Percentiles rank a stretch among this genome's conserved stretches.
phyloP scores from a whole-genome alignment of 2,329 filamentous ascomycete species.

The Cadophora malorum region DNA sequence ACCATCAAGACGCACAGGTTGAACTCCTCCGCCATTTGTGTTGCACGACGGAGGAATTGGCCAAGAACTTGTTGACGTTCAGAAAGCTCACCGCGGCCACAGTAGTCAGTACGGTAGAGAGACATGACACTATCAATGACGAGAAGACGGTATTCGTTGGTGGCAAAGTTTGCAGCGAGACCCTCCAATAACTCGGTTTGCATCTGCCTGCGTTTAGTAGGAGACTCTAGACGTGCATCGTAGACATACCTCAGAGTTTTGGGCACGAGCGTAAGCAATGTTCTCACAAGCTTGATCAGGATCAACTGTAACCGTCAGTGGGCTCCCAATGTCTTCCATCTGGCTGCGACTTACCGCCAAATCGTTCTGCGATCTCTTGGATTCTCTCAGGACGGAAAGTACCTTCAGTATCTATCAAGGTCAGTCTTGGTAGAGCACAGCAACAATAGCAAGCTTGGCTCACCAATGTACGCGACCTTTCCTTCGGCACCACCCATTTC shows the following conservation, averaged over 20 bases:
- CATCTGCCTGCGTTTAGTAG: constrained; percentile 46
- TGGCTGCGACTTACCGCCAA: constrained; percentile 51
- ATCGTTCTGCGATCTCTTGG: constrained; percentile 69
- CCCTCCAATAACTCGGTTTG: constrained; percentile 65
- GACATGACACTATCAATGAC: constrained; percentile 76
- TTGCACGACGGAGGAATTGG: constrained; percentile 67
- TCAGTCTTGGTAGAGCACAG: constrained; percentile 17
- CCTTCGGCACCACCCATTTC: constrained; percentile 71
- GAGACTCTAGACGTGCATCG: background rate
- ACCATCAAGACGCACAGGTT: constrained; percentile 70
- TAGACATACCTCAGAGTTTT: constrained; percentile 63
- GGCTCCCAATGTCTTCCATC: background rate
- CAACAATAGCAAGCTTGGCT: background rate
- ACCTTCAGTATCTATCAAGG: constrained; percentile 59
- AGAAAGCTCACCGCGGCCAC: constrained; percentile 69
- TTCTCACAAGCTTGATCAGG: constrained; percentile 67
- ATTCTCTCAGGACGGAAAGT: constrained; percentile 73
- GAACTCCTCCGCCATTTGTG: constrained; percentile 73
- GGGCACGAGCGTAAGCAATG: constrained; percentile 67
- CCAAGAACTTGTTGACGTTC: constrained; percentile 73
- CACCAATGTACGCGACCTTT: constrained; percentile 72
- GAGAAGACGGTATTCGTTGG: constrained; percentile 68
- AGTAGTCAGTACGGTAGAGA: constrained; percentile 71
- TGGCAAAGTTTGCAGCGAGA: constrained; percentile 65
- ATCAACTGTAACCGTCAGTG: constrained; percentile 52